These are phyloP conservation scores for Phytophthora capsici DNA, from an alignment of 352 stramenopile genomes.

Conservation along the genomic window DNA sequence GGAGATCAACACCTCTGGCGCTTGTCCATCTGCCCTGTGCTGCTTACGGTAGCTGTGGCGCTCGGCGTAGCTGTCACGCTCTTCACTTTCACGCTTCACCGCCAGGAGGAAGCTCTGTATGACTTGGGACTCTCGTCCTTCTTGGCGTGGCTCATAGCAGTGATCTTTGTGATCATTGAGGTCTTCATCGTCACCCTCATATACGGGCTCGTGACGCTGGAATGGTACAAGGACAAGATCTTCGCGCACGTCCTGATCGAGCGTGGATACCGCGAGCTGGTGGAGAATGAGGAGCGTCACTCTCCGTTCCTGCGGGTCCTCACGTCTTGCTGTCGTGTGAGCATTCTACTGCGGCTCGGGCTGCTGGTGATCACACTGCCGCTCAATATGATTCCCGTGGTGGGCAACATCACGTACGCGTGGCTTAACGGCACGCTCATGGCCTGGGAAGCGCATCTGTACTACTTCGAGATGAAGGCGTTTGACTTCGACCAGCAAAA, in stretches of 20 bases:
- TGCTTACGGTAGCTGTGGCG: slow-evolving; percentile 58
- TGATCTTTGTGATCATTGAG: slow-evolving; percentile 58
- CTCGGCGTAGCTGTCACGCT: slow-evolving; percentile 46
- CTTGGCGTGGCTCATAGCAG: slow-evolving; percentile 62
- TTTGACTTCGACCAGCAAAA: slow-evolving; percentile 58
- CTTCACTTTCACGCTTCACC: slow-evolving; percentile 45
- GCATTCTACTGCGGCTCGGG: slow-evolving; percentile 48
- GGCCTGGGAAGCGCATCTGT: slow-evolving; percentile 63
- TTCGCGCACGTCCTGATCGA: slow-evolving; percentile 56
- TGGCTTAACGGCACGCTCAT: slow-evolving; percentile 65
- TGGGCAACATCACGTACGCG: slow-evolving; percentile 60
- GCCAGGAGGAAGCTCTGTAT: slow-evolving; percentile 45
- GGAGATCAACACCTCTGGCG: slow-evolving; percentile 53
- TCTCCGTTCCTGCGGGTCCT: slow-evolving; percentile 46
- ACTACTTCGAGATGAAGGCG: slow-evolving; percentile 69
- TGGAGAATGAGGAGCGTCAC: slow-evolving; percentile 52
- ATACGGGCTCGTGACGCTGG: slow-evolving; percentile 50
- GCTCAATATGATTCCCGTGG: slow-evolving; percentile 63
- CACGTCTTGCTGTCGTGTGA: slow-evolving; percentile 57
- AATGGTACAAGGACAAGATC: slow-evolving; percentile 60
- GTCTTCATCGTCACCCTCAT: slow-evolving; percentile 63
- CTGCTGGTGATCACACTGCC: slow-evolving; percentile 59
- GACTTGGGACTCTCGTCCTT: slow-evolving; percentile 40
- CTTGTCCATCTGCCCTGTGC: slow-evolving; percentile 47
- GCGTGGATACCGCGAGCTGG: slow-evolving; percentile 46